Base-by-base conservation (phyloP, 371 early-diverging fungal species). In the Dinochytrium kinnereticum region DNA sequence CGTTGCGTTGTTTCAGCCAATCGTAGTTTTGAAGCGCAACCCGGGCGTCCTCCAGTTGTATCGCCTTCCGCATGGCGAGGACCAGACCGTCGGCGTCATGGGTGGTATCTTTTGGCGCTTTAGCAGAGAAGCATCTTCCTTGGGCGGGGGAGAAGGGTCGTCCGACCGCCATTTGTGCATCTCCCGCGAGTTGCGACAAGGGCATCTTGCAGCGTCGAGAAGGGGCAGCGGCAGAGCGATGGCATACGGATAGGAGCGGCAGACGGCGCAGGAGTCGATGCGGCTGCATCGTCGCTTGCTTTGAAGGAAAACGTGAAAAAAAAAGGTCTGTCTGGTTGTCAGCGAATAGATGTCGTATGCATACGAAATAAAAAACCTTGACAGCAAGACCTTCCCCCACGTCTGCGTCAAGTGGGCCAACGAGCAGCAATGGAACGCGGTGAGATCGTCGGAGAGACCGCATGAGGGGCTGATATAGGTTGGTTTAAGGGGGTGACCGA, bases 341-440 rank as follows among this genome's bases (percentile, higher is more conserved):
- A n/a, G n/a, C n/a, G n/a, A n/a, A n/a, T n/a, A n/a, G n/a, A n/a
- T n/a, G n/a, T n/a, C n/a, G n/a, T n/a, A n/a, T n/a, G n/a, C n/a
- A 24, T 26, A 30, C 24, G 61, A 61, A 5, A 24, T 61, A 3
- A 31, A 13, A 13, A 17, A 61, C 36, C 61, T 61, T 37, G 61
- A 61, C 24, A 19, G 34, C 28, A 13, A 17, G n/a, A 66, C 38
- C 2, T 66, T 66, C 44, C 38, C 38, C 17, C 24, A 44, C 15
- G 44, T 66, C 40, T 26, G 30, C 66, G 30, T 66, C 40, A 44
- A 5, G 30, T 66, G 66, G 66, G 66, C 66, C 3, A 40, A 66
- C 66, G 66, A 44, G 66, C 66, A 66, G 66, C 38, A 44, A 38
- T 66, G 66, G 66, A 66, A 66, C 44, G 40, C 66, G 34, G 61